Base-by-base conservation (phyloP, 2,329 filamentous ascomycete genomes). In the Aspergillus sp. region DNA sequence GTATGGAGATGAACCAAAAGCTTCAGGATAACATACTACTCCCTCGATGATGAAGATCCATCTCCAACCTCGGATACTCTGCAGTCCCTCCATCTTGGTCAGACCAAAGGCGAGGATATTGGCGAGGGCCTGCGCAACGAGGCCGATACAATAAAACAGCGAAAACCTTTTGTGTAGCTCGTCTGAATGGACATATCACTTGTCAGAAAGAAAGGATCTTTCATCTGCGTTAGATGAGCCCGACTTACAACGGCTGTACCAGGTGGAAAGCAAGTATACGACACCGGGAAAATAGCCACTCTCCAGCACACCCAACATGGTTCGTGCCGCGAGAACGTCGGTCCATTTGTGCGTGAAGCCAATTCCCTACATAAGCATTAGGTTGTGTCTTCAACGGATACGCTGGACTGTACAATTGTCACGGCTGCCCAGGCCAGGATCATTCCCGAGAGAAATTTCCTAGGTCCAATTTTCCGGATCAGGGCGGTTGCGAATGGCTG, bases 21-120 rank as follows among this genome's bases (percentile, higher is more conserved):
- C 25, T 10, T 2, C 16, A 16, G 10, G 14, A 1, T 59, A 9
- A 56, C 63, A 11, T 63, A 67, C 65, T 34, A 75, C 63, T 36
- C 80, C 80, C 58, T 82, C 80, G 2, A 82, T 65, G 42, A 83
- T 78, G 54, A 83, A 83, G 25, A 81, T 80, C 79, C 81, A 83
- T 45, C 78, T 71, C 78, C 71, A 83, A 1, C 76, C 76, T 1
- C 64, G 62, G 16, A 79, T 58, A 14, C 74, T 73, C 3, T 70
- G 70, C 1, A 72, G 64, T 2, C 78, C 78, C 31, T 77, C 56
- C 57, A 75, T 59, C 51, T 76, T 69, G 56, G 68, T 71, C 51
- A 76, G 59, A 7, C 72, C 73, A 43, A 71, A 75, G 4, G 74
- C 72, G n/a, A 76, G 65, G 45, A 81, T 78, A 51, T 78, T 77